These are phyloP conservation scores for Capsella rubella DNA, from an alignment of 441 rosid genomes.

Conservation along the genomic window DNA sequence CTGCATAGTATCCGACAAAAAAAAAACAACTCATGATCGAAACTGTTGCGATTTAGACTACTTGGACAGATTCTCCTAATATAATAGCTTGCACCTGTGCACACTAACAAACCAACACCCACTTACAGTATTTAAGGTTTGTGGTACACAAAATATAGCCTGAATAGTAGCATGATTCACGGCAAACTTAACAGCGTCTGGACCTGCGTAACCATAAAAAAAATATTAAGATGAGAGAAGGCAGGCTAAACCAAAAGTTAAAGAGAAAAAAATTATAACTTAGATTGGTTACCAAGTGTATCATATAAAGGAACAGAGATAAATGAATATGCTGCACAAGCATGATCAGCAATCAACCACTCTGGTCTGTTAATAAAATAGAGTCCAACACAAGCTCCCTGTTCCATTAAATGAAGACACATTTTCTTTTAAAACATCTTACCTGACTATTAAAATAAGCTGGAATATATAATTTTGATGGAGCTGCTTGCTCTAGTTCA, in stretches of 20 bases:
- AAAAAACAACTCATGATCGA: conserved; percentile 15
- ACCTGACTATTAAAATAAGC: background rate
- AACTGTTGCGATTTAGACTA: background rate
- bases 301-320: conserved; percentile 77
- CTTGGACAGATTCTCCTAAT: conserved; percentile 1
- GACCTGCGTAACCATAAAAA: conserved; percentile 54
- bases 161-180: conserved; percentile 71
- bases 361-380: conserved; percentile 75
- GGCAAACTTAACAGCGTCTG: conserved; percentile 71
- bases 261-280: background rate
- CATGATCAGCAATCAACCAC: conserved; percentile 78
- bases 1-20: conserved; percentile 46
- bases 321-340: conserved; percentile 75
- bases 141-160: conserved; percentile 70
- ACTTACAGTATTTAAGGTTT: conserved; percentile 66
- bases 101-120: conserved; percentile 32
- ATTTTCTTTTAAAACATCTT: conserved; percentile 4
- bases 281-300: conserved; percentile 61
- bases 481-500: background rate
- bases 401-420: conserved; percentile 35
- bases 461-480: background rate
- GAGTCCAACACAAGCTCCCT: conserved; percentile 73
- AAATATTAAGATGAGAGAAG: conserved; percentile 23
- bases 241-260: background rate
- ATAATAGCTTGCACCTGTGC: background rate